These are phyloP conservation scores for Ajuga chamaepitys DNA, from an alignment of 257 asterid species.

Conservation along the genomic window DNA sequence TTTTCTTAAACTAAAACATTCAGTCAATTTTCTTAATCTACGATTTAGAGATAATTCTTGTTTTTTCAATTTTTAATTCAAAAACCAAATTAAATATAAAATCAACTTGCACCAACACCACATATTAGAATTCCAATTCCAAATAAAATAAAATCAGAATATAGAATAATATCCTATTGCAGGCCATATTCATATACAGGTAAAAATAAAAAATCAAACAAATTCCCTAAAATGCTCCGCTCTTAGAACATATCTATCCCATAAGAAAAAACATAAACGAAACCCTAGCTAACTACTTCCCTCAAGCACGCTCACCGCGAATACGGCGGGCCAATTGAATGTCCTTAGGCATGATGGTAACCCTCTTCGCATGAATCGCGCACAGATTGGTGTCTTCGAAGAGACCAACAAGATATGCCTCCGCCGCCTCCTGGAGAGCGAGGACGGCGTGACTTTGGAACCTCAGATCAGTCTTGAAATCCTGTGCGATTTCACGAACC, in stretches of 20 bases:
- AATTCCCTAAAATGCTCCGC: background rate
- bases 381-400: slow-evolving; percentile 74
- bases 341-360: slow-evolving; percentile 73
- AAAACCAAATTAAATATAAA: too few relatives aligned
- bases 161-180: too few relatives aligned
- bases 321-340: slow-evolving; percentile 73
- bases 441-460: slow-evolving; percentile 28
- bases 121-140: too few relatives aligned
- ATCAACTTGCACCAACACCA: too few relatives aligned
- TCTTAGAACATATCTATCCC: too few relatives aligned
- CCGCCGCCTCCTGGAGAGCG: slow-evolving; percentile 75
- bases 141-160: too few relatives aligned
- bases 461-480: slow-evolving; percentile 27
- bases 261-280: background rate
- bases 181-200: too few relatives aligned
- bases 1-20: too few relatives aligned
- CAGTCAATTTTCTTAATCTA: too few relatives aligned
- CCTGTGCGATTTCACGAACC: slow-evolving; percentile 30
- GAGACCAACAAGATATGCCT: slow-evolving; percentile 67
- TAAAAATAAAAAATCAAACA: too few relatives aligned
- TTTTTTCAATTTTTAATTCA: too few relatives aligned
- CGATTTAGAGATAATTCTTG: too few relatives aligned
- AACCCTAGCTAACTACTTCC: background rate
- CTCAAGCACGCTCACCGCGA: slow-evolving; percentile 74
- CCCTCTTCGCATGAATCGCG: slow-evolving; percentile 77